Evolutionary conservation across 495 filamentous ascomycete genomes (phyloP).

Genomic region (Neurospora pannonica): DNA sequence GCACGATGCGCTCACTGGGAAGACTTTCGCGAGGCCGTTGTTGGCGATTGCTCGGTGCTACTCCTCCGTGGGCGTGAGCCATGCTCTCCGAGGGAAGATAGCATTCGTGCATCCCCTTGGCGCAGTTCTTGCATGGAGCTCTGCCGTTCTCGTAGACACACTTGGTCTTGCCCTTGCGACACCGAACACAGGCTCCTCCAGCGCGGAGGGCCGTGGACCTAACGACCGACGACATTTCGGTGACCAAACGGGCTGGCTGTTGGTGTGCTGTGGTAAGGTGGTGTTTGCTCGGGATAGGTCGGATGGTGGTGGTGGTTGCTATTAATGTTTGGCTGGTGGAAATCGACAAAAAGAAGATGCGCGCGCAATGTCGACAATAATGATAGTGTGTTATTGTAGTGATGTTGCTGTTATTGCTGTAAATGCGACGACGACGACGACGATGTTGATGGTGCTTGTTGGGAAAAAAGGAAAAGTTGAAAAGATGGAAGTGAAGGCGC

Average conservation of each 20-base stretch:
- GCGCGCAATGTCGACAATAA: neutral
- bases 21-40: constrained; percentile 34
- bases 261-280: neutral
- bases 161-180: constrained; percentile 46
- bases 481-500: neutral
- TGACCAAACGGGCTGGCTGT: neutral
- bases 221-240: constrained; percentile 33
- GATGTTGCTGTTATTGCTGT: neutral
- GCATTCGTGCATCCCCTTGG: constrained; percentile 46
- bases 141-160: constrained; percentile 44
- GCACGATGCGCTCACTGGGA: constrained; percentile 34
- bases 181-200: constrained; percentile 44
- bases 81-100: constrained; percentile 43
- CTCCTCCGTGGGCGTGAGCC: constrained; percentile 38
- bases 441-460: neutral
- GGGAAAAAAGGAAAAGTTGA: neutral
- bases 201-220: constrained; percentile 42
- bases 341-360: neutral
- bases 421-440: neutral
- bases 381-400: neutral
- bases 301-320: neutral
- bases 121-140: constrained; percentile 43
- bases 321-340: neutral
- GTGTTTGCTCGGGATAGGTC: neutral
- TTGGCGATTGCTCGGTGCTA: constrained; percentile 23